These are phyloP conservation scores for Saccharomycopsis synnaedendra DNA, from an alignment of 805 yeast genomes.

Conservation along the genomic window DNA sequence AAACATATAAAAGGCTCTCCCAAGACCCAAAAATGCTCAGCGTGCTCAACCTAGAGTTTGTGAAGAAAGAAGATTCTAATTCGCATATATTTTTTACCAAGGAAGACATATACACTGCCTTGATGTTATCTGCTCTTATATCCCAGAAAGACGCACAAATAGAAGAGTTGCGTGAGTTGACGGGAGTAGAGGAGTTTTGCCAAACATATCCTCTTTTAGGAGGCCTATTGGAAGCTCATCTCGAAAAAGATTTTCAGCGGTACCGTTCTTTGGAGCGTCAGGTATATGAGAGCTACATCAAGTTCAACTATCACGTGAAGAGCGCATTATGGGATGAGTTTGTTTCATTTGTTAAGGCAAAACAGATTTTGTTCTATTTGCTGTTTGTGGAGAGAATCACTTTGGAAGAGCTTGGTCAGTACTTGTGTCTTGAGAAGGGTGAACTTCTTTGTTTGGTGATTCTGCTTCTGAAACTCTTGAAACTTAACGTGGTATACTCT, in stretches of 20 bases:
- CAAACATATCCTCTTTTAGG: constrained; percentile 17
- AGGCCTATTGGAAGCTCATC: constrained; percentile 18
- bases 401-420: constrained; percentile 17
- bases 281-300: constrained; percentile 14
- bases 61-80: constrained; percentile 4
- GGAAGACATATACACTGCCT: constrained; percentile 6
- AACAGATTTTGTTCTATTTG: constrained; percentile 24
- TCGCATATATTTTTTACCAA: constrained; percentile 10
- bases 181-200: constrained; percentile 11
- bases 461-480: constrained; percentile 18
- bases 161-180: not conserved
- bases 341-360: constrained; percentile 19
- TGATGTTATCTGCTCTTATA: constrained; percentile 17
- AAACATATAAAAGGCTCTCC: too few relatives aligned
- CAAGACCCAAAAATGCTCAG: too few relatives aligned
- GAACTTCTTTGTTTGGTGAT: constrained; percentile 17
- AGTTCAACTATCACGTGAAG: constrained; percentile 19
- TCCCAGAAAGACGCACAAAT: not conserved
- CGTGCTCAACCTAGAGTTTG: too few relatives aligned
- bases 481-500: constrained; percentile 21
- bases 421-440: constrained; percentile 17
- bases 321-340: constrained; percentile 15
- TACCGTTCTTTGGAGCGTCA: constrained; percentile 16
- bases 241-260: constrained; percentile 20
- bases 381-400: constrained; percentile 21